A percentile compares a stretch with the other conserved stretches of the same genome.
phyloP scores from a whole-genome alignment of 129 eudicot genomes.

The Saussurea involucrata region DNA sequence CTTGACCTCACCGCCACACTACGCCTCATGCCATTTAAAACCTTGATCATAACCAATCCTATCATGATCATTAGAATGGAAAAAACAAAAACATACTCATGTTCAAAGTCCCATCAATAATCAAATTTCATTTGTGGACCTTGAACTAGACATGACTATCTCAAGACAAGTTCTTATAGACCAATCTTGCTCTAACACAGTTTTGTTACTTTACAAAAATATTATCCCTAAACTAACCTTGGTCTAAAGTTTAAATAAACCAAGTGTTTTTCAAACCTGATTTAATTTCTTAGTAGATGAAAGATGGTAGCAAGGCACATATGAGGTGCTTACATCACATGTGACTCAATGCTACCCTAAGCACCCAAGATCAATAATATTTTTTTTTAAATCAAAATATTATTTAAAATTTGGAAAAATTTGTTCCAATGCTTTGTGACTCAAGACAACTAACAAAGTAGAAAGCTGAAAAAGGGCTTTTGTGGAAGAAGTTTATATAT shows the following conservation, averaged over 20 bases:
- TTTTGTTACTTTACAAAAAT: background rate
- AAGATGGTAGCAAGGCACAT: background rate
- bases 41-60: background rate
- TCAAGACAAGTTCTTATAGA: background rate
- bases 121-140: background rate
- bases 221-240: background rate
- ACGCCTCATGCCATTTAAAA: too few relatives aligned
- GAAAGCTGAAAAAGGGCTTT: slow-evolving; percentile 30
- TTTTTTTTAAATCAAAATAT: slow-evolving; percentile 26
- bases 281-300: too few relatives aligned
- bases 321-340: slow-evolving; percentile 44
- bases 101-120: background rate
- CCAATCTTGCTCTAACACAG: background rate
- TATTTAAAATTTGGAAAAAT: slow-evolving; percentile 10
- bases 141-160: background rate
- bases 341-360: slow-evolving; percentile 52
- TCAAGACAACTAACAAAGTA: slow-evolving; percentile 49
- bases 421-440: slow-evolving; percentile 28
- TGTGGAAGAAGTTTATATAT: slow-evolving; percentile 5
- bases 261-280: background rate
- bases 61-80: background rate
- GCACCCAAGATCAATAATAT: slow-evolving; percentile 31
- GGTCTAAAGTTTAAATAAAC: background rate
- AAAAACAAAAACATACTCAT: background rate
- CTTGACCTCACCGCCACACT: too few relatives aligned